These are phyloP conservation scores for Penicillium sp. DNA, from an alignment of 2,329 filamentous ascomycete species.

Conservation along the genomic window DNA sequence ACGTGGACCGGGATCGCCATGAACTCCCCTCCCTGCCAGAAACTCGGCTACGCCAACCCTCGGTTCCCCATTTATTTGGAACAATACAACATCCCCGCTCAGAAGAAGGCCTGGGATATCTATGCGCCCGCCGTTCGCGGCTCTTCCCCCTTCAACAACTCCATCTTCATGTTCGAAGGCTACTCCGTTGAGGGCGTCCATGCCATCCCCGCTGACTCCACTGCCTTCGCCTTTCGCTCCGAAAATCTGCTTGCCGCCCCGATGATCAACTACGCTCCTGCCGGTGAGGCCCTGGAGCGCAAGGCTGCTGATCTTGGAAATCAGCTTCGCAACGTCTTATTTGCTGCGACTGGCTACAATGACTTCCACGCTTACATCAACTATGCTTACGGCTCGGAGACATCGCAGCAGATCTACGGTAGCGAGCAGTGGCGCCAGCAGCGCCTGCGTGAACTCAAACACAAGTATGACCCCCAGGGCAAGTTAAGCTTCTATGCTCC, in stretches of 20 bases:
- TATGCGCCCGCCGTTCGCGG: slow-evolving; percentile 35
- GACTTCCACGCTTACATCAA: slow-evolving; percentile 33
- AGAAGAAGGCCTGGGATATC: slow-evolving; percentile 40
- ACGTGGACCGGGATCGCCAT: slow-evolving; percentile 47
- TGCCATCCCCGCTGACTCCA: slow-evolving; percentile 34
- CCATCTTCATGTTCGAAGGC: slow-evolving; percentile 59
- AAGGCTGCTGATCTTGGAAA: slow-evolving; percentile 30
- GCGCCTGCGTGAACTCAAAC: slow-evolving; percentile 32
- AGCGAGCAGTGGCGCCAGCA: slow-evolving; percentile 34
- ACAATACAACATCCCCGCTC: slow-evolving; percentile 40
- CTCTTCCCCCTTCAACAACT: slow-evolving; percentile 36
- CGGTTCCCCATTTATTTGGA: slow-evolving; percentile 49
- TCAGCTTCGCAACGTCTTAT: slow-evolving; percentile 30
- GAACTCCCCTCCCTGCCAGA: slow-evolving; percentile 44
- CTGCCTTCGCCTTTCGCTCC: slow-evolving; percentile 50
- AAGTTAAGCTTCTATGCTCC: slow-evolving; percentile 33
- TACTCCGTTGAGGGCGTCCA: slow-evolving; percentile 53
- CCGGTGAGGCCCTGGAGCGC: slow-evolving; percentile 22
- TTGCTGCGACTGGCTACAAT: slow-evolving; percentile 17
- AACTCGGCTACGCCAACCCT: slow-evolving; percentile 42
- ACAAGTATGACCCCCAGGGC: slow-evolving; percentile 35
- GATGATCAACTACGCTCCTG: slow-evolving; percentile 32
- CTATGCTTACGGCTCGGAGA: slow-evolving; percentile 33
- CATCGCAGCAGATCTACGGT: slow-evolving; percentile 30
- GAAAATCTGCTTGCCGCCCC: slow-evolving; percentile 45